Evolutionary conservation across 805 yeast species (phyloP), one percentile per base, ranked within the genome.

Genomic region (Torulaspora delbrueckii): DNA sequence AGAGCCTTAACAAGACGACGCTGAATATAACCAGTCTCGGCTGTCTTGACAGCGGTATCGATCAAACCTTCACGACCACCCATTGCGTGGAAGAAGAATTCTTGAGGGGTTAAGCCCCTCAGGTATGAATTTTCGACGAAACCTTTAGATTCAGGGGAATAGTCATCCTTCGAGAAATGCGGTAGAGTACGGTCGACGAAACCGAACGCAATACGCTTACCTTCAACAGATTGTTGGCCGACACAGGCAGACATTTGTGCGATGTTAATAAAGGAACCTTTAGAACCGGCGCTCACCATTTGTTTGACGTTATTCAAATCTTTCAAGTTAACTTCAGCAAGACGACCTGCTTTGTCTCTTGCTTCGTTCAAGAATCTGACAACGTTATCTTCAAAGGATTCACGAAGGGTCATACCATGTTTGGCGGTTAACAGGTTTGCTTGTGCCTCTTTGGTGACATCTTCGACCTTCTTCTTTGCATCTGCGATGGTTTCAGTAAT

Each of bases 181-280:
- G 99, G 99, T 61, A 93, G 74, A 1, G 97, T 83, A 71, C 99
- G 84, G 67, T 93, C 98, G 32, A 88, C 82, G 65, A 93, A 93
- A 36, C 99, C 99, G 59, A 86, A 93, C 19, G 96, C 95, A 72
- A 93, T 91, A 78, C 99, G 95, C 69, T 87, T 93, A 79, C 99
- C 99, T 73, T 93, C 99, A 37, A 93, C 99, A 71, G 95, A 93
- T 67, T 93, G 99, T 70, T 93, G 99, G 60, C 99, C 99, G 24
- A 93, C 99, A 84, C 99, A 93, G 8, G 99, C 99, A 33, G 97
- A 89, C 99, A 93, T 93, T 73, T 90, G 98, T 19, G 99, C 95
- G 66, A 93, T 93, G 68, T 93, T 93, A 68, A 93, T 93, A 68
- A 91, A 93, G 12, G 99, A 93, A 76, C 99, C 99, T 71, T 93